These are phyloP conservation scores for Naganishia friedmannii DNA, from an alignment of 768 basidiomycete species.

Conservation along the genomic window DNA sequence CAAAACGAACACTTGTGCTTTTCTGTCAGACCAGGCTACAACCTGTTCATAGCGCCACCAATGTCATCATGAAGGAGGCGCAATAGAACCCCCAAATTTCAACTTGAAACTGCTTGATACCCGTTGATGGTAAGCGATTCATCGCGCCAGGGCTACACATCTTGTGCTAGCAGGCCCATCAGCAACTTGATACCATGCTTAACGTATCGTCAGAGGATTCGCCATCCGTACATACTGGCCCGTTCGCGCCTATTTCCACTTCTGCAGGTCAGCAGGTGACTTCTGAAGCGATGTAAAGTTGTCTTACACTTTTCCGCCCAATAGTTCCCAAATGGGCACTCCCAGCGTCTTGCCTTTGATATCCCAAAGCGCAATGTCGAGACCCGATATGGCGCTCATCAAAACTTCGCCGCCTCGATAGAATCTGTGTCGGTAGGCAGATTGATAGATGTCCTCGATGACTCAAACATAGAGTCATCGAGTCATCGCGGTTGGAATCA, in stretches of 20 bases:
- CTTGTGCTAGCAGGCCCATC: no score
- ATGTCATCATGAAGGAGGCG: no score
- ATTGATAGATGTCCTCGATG: conserved; percentile 68
- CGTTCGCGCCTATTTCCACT: conserved; percentile 26
- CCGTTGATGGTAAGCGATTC: no score
- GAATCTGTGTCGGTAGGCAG: conserved; percentile 64
- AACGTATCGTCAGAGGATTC: no score
- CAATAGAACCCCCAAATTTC: no score
- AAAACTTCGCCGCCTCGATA: conserved; percentile 68
- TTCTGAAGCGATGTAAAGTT: not conserved
- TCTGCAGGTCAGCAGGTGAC: not conserved
- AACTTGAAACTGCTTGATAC: no score
- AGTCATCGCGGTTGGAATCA: no score
- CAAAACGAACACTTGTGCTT: not conserved
- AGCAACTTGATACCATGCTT: no score
- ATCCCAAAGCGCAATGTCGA: conserved; percentile 70
- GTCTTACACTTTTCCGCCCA: conserved; percentile 62
- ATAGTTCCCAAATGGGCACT: conserved; percentile 61
- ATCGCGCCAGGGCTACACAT: no score
- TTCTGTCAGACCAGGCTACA: no score
- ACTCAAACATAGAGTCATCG: no score
- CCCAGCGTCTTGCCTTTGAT: conserved; percentile 71
- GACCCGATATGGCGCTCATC: conserved; percentile 55
- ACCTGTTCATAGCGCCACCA: no score
- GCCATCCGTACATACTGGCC: conserved; percentile 54